These are phyloP conservation scores for Talaromyces atroroseus DNA, from an alignment of 2,329 filamentous ascomycete genomes.

Conservation along the genomic window DNA sequence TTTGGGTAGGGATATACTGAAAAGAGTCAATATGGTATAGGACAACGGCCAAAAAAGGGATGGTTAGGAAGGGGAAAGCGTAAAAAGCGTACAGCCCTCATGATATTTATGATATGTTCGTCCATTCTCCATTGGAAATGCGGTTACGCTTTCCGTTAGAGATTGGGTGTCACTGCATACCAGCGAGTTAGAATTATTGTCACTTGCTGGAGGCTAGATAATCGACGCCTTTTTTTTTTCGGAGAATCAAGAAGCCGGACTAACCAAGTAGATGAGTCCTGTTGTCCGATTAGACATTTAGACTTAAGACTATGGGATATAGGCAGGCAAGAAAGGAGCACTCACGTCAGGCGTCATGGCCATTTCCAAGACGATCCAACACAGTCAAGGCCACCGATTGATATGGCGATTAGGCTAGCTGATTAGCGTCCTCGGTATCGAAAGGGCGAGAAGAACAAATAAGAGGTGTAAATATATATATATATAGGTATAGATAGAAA, in stretches of 20 bases:
- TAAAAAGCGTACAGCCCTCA: constrained; percentile 33
- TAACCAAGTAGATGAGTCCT: constrained; percentile 16
- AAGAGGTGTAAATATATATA: neutral
- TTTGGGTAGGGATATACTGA: constrained; percentile 45
- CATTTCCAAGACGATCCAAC: constrained; percentile 3
- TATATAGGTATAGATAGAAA: neutral
- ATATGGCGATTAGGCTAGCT: neutral
- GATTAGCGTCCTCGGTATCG: neutral
- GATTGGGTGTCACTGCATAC: constrained; percentile 36
- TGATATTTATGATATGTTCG: constrained; percentile 42
- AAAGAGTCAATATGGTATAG: neutral
- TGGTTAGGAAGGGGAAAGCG: neutral
- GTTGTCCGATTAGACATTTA: neutral
- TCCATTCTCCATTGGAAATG: constrained; percentile 40
- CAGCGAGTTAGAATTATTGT: constrained; percentile 1
- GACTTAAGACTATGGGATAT: neutral
- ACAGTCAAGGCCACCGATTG: neutral
- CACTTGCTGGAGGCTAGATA: neutral
- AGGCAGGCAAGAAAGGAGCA: neutral
- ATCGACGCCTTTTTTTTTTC: neutral
- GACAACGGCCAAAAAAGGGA: neutral
- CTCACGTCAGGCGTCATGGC: constrained; percentile 15
- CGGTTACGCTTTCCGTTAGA: constrained; percentile 38
- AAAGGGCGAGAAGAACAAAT: neutral
- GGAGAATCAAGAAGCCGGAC: neutral